Evolutionary conservation across 352 stramenopile genomes (phyloP).

Genomic region (Plasmopara viticola): DNA sequence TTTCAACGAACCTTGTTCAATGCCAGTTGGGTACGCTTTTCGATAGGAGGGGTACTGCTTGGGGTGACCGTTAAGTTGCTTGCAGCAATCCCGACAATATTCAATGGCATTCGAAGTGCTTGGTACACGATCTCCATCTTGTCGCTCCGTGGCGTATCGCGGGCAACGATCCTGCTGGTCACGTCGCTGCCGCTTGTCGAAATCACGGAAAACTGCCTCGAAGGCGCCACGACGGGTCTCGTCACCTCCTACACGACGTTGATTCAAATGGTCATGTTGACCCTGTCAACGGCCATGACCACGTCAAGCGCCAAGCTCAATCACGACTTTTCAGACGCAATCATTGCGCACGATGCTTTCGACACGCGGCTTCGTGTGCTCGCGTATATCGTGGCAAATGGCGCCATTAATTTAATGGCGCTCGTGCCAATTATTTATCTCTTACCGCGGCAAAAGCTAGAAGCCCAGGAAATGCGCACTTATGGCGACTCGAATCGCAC

Average conservation of each 20-base stretch:
- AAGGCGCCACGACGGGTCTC: constrained; percentile 60
- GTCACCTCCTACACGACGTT: constrained; percentile 57
- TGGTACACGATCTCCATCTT: constrained; percentile 46
- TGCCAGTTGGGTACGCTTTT: constrained; percentile 64
- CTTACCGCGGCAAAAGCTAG: constrained; percentile 57
- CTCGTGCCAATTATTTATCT: constrained; percentile 58
- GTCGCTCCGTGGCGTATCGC: constrained; percentile 38
- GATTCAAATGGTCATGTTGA: constrained; percentile 52
- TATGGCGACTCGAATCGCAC: constrained; percentile 41
- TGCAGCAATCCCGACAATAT: constrained; percentile 43
- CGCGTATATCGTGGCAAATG: constrained; percentile 40
- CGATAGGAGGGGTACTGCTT: constrained; percentile 35
- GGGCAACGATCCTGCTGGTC: constrained; percentile 36
- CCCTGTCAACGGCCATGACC: constrained; percentile 53
- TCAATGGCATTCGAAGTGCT: constrained; percentile 29
- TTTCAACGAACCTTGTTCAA: constrained; percentile 64
- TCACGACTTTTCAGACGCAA: constrained; percentile 28
- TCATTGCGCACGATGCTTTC: constrained; percentile 26
- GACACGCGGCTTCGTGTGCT: constrained; percentile 32
- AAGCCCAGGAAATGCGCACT: constrained; percentile 54
- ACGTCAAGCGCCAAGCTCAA: constrained; percentile 36
- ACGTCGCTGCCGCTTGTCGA: constrained; percentile 61
- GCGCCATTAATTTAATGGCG: constrained; percentile 44
- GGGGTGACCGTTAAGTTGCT: constrained; percentile 30
- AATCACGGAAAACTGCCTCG: constrained; percentile 65